These are phyloP conservation scores for Pseudozyma thailandica DNA, from an alignment of 1,284 basidiomycete species.

Conservation along the genomic window DNA sequence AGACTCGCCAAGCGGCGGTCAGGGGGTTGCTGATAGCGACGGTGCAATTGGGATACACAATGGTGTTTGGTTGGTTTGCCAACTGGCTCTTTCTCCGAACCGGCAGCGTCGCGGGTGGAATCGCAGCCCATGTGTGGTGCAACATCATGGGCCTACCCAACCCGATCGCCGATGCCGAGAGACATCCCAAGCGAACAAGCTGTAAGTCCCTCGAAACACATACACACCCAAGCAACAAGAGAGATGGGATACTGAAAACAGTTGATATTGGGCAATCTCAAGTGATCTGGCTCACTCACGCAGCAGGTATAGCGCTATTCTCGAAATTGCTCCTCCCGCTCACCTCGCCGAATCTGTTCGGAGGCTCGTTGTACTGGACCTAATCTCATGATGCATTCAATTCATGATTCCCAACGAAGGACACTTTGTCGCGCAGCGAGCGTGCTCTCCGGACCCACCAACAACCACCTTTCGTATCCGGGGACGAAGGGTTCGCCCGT, in stretches of 20 bases:
- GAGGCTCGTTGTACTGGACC: constrained; percentile 47
- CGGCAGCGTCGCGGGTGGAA: constrained; percentile 69
- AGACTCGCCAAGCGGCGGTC: constrained; percentile 73
- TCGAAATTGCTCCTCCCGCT: constrained; percentile 53
- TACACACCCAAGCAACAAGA: no score
- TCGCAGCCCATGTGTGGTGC: constrained; percentile 80
- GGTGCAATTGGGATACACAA: constrained; percentile 88
- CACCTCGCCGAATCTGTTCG: constrained; percentile 33
- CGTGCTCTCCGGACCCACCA: constrained; percentile 7
- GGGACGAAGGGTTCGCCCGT: background rate
- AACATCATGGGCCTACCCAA: constrained; percentile 90
- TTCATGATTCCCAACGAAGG: constrained; percentile 4
- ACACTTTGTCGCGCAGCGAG: constrained; percentile 6
- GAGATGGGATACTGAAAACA: no score
- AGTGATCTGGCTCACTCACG: constrained; percentile 71
- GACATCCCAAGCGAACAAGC: constrained; percentile 68
- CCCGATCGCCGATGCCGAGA: constrained; percentile 69
- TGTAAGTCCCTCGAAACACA: constrained; percentile 69
- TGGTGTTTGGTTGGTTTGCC: constrained; percentile 88
- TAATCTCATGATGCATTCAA: constrained; percentile 6
- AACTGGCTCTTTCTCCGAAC: constrained; percentile 86
- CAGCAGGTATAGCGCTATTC: constrained; percentile 72
- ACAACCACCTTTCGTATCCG: constrained; percentile 26
- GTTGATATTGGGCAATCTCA: no score
- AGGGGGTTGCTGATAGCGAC: constrained; percentile 71